Evolutionary conservation across 2,329 filamentous ascomycete genomes (phyloP), one percentile per base, ranked within the genome.

Genomic region (Ascochyta clinopodiicola): DNA sequence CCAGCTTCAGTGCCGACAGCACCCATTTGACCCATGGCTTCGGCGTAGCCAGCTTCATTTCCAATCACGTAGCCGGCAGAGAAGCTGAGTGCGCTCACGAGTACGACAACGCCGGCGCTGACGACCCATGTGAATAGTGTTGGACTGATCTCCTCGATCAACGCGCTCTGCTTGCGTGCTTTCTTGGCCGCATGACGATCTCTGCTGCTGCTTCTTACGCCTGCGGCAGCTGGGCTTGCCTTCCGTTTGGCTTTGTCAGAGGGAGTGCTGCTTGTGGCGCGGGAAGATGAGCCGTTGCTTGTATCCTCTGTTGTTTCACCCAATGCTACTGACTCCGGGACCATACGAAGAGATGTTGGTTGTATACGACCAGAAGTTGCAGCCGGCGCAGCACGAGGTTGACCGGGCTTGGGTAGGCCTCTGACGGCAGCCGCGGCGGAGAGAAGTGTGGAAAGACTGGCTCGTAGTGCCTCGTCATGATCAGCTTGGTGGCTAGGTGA

Each of bases 401-500:
- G 75, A n/a, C 73, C 72, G 24, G 75, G 68, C 61, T 95, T 96
- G 0, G 89, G 86, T 15, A 95, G 80, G 4, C 90, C 89, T 38
- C 95, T 86, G 1, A 94, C 95, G 0, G 94, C 95, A 3, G 93
- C 92, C 0, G 92, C 94, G 68, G 92, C 96, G n/a, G 94, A 97
- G 12, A 99, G 85, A 12, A 99, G 83, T 0, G 95, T 98, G 0
- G 92, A 96, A n/a, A 99, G 82, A 44, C 92, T 96, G 19, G 95
- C 92, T 31, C 95, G 88, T 10, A 99, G 82, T 2, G 92, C 95
- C 27, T 92, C 95, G 67, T 99, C 95, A 67, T 98, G 93, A 66
- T 98, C 92, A 43, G 91, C 88, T 64, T 92, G 91, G 66, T 91
- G 86, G 3, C 86, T 85, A 1, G 91, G 88, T 0, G 89, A 88